These are phyloP conservation scores for Hygrocybe coccinea DNA, from an alignment of 768 basidiomycete genomes.

Conservation along the genomic window DNA sequence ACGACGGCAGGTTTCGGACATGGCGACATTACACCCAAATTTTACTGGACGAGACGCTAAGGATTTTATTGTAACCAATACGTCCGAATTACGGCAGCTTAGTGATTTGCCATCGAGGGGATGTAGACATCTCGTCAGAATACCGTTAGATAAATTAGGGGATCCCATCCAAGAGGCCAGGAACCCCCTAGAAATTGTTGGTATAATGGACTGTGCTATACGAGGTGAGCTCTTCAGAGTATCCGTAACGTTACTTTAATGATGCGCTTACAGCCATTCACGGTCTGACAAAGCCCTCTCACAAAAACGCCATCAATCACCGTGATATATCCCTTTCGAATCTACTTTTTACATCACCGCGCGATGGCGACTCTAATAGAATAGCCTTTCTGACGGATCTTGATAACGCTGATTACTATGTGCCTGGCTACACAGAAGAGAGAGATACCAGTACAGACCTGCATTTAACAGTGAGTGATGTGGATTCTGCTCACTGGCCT, in stretches of 20 bases:
- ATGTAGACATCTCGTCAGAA: not conserved
- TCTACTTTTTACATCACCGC: not conserved
- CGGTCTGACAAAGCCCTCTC: not conserved
- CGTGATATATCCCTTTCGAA: not conserved
- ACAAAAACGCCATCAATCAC: not conserved
- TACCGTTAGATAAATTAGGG: not conserved
- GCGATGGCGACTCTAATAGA: not conserved
- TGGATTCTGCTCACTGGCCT: not conserved
- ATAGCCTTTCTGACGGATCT: not conserved
- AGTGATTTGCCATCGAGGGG: not conserved
- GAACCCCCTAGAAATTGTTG: not conserved
- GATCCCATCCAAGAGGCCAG: not conserved
- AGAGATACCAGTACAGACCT: not conserved
- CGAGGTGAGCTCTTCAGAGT: not conserved
- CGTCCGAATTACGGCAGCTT: not conserved
- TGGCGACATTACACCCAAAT: not conserved
- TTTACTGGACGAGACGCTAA: not conserved
- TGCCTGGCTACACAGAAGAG: not conserved
- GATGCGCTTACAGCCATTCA: not conserved
- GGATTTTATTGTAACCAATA: not conserved
- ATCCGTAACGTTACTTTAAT: not conserved
- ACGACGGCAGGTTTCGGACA: not conserved
- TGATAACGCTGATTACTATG: not conserved
- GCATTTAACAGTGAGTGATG: not conserved
- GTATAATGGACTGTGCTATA: not conserved